Evolutionary conservation across 2,329 filamentous ascomycete species (phyloP), one percentile per base, ranked within the genome.

Genomic region (Penicillium corylophilum): DNA sequence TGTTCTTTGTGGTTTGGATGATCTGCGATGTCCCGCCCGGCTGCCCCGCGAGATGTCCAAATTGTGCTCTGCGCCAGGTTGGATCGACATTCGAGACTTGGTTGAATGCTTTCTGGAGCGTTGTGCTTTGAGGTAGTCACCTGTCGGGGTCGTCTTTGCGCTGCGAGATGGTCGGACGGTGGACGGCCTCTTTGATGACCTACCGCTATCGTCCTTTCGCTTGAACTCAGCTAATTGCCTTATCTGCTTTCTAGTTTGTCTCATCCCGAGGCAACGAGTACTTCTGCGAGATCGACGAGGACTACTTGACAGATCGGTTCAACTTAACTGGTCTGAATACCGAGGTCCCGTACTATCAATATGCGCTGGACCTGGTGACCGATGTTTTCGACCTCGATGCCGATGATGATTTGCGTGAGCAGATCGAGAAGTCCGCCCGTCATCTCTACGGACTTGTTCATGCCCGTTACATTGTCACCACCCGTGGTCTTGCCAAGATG

Each of bases 281-380:
- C 76, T 99, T 97, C 68, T 99, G 94, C 82, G 94, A 99, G 71
- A 97, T 99, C 66, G 94, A 99, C 74, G 94, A 99, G 73, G 94
- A 99, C 67, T 99, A 99, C 74, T 82, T 99, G 42, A 97, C 92
- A 46, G 94, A 99, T 73, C 87, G 94, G 45, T 99, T 99, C 82
- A 99, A 99, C 76, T 80, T 99, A 55, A 99, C 94, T 0, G 94
- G 94, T 33, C 83, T 99, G 45, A 96, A 97, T 75, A 93, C 90
- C 31, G 94, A 99, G 71, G 94, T 99, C 13, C 90, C 96, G 68
- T 96, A 97, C 79, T 99, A 99, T 68, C 94, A 99, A 74, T 96
- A 99, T 83, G 94, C 94, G 15, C 83, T 99, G 41, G 94, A 99
- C 70, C 84, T 99, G 15, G 90, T 99, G 51, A 99, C 94, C 45